A percentile compares a stretch with the other conserved stretches of the same genome.
Evolutionary conservation across 352 stramenopile species (phyloP).

Genomic region (Phytopythium vexans): DNA sequence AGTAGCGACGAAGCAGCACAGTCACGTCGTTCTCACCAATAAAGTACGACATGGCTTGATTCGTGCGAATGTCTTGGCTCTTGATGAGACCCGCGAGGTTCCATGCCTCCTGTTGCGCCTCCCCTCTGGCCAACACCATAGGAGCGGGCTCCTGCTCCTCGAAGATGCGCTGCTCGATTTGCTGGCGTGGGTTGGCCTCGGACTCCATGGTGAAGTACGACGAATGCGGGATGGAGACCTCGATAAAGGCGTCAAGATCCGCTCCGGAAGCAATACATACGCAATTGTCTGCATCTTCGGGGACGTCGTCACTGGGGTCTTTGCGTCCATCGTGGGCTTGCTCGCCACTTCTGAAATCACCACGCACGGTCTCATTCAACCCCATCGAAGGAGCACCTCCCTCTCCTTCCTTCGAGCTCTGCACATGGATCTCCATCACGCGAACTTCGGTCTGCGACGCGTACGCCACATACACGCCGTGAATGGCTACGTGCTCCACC

Average conservation of each 20-base stretch:
- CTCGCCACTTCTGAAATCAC: constrained; percentile 10
- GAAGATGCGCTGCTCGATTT: constrained; percentile 49
- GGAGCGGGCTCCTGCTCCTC: constrained; percentile 51
- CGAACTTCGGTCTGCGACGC: constrained; percentile 74
- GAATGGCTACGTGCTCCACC: constrained; percentile 78
- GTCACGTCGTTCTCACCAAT: constrained; percentile 57
- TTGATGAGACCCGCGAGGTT: constrained; percentile 70
- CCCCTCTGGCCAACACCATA: constrained; percentile 62
- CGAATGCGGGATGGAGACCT: constrained; percentile 52
- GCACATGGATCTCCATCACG: constrained; percentile 81
- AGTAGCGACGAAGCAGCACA: constrained; percentile 67
- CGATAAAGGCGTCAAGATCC: constrained; percentile 46
- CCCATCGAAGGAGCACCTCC: constrained; percentile 2
- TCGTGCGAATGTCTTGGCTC: constrained; percentile 76
- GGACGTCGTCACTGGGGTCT: constrained; percentile 11
- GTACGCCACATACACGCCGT: constrained; percentile 73
- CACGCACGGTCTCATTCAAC: constrained; percentile 8
- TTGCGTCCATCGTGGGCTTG: constrained; percentile 3
- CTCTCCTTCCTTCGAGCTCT: constrained; percentile 34
- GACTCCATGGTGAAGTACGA: constrained; percentile 50
- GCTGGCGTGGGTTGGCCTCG: constrained; percentile 32
- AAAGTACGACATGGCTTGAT: constrained; percentile 76
- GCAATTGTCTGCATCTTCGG: constrained; percentile 45
- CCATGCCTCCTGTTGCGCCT: constrained; percentile 71
- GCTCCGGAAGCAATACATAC: constrained; percentile 31